Percentiles rank a stretch among this genome's conserved stretches.
phyloP scores from a whole-genome alignment of 257 asterid species.

The Solanum etuberosum region DNA sequence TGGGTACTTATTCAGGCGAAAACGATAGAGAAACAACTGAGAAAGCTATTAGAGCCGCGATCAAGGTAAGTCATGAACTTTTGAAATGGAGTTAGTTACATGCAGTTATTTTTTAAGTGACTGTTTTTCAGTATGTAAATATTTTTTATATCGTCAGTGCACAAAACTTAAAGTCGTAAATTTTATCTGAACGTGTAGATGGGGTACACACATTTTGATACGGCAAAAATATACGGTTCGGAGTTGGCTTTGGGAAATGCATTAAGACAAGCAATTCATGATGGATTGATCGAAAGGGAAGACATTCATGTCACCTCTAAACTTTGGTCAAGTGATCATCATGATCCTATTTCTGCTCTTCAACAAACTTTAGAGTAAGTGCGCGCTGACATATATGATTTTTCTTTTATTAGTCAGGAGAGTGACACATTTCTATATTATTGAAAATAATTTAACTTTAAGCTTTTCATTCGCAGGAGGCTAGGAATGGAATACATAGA shows the following conservation, averaged over 20 bases:
- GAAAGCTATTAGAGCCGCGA: slow-evolving; percentile 53
- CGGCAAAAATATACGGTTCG: slow-evolving; percentile 75
- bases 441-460: no score
- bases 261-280: slow-evolving; percentile 27
- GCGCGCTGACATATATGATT: not conserved
- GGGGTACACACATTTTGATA: slow-evolving; percentile 77
- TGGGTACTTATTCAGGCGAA: slow-evolving; percentile 69
- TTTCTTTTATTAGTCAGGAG: no score
- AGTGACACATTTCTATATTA: not conserved
- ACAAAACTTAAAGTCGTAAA: not conserved
- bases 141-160: not conserved
- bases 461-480: not conserved
- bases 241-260: slow-evolving; percentile 73
- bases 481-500: slow-evolving; percentile 71
- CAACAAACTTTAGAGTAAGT: slow-evolving; percentile 49
- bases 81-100: not conserved
- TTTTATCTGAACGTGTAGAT: slow-evolving; percentile 22
- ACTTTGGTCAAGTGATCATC: slow-evolving; percentile 78
- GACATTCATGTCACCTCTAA: slow-evolving; percentile 59
- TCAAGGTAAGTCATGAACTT: slow-evolving; percentile 35
- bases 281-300: slow-evolving; percentile 39
- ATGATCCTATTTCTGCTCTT: slow-evolving; percentile 67
- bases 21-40: slow-evolving; percentile 50
- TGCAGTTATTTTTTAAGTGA: not conserved
- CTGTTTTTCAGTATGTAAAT: no score